Evolutionary conservation across 805 yeast genomes (phyloP), one percentile per base, ranked within the genome.

Genomic region (Saturnispora zaruensis): DNA sequence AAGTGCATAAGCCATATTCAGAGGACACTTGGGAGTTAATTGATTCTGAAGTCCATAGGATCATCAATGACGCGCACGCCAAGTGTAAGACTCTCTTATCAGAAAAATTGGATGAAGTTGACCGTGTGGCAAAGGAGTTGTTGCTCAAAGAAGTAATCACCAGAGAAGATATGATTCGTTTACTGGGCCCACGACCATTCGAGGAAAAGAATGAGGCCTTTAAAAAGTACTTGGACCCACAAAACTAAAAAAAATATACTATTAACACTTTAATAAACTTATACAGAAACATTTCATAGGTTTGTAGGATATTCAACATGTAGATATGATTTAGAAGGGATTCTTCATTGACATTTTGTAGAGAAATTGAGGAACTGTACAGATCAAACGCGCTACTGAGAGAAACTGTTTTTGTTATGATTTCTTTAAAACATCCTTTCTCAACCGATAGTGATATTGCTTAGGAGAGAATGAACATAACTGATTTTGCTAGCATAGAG

Each of bases 131-230:
- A 0, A 84, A 90, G 64, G 88, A 87, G 59, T 73, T 93, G 54
- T 76, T 91, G 60, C 68, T 75, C 49, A 89, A 91, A 66, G 99
- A 93, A 66, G 95, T 88, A 14, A 75, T 93, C 25, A 87, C 96
- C 4, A 79, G 99, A 66, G 95, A 87, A 59, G 99, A 93, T 63
- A 88, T 93, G 95, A 81, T 90, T 51, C 75, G 86, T 48, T 65
- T 93, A 48, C 69, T 93, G 44, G 99, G 99, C 11, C 84, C 84
- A 64, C 77, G 99, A 54, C 96, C 96, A 11, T 93, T 84, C 75
- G 84, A 87, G 21, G 96, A 89, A 64, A 82, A 78, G 55, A 89
- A 87, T 61, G 96, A 87, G 58, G 96, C 96, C 4, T 88, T 89
- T 67, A 88, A 87, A 66, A 84, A 85, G 66, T 84, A 84, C 44